phyloP scores from a whole-genome alignment of 163 green algal genomes.

The Chlamydomonas reinhardtii region DNA sequence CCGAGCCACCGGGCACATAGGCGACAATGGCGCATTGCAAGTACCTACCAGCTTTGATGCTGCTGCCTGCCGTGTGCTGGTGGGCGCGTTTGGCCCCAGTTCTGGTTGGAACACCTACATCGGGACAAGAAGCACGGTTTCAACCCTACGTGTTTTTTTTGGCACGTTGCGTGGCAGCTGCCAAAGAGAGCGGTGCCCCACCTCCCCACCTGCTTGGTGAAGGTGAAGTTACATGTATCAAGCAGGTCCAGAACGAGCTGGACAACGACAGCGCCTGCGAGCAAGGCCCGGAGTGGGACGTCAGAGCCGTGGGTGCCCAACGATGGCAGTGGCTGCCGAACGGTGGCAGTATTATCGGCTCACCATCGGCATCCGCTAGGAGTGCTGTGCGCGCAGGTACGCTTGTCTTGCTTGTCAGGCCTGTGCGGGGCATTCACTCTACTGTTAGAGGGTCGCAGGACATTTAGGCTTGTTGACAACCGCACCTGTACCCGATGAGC shows the following conservation, averaged over 20 bases:
- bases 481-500: slow-evolving; percentile 3
- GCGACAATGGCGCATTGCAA: too few species aligned
- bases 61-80: background rate
- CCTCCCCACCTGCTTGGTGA: slow-evolving; percentile 25
- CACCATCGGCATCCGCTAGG: slow-evolving; percentile 16
- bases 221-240: slow-evolving; percentile 39
- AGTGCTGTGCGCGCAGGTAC: slow-evolving; percentile 1
- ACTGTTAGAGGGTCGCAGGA: background rate
- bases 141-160: too few species aligned
- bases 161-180: too few species aligned
- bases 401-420: slow-evolving; percentile 15
- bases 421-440: background rate
- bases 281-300: too few species aligned
- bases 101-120: slow-evolving; percentile 47
- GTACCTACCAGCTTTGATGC: slow-evolving; percentile 6
- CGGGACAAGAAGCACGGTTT: too few species aligned
- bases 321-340: too few species aligned
- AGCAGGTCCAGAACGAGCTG: slow-evolving; percentile 36
- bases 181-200: too few species aligned
- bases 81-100: slow-evolving; percentile 7
- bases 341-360: background rate
- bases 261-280: slow-evolving; percentile 10
- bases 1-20: too few species aligned
- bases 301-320: background rate
- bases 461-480: background rate